phyloP scores from a whole-genome alignment of 177 flowering plant genomes.

The Telopea speciosissima region DNA sequence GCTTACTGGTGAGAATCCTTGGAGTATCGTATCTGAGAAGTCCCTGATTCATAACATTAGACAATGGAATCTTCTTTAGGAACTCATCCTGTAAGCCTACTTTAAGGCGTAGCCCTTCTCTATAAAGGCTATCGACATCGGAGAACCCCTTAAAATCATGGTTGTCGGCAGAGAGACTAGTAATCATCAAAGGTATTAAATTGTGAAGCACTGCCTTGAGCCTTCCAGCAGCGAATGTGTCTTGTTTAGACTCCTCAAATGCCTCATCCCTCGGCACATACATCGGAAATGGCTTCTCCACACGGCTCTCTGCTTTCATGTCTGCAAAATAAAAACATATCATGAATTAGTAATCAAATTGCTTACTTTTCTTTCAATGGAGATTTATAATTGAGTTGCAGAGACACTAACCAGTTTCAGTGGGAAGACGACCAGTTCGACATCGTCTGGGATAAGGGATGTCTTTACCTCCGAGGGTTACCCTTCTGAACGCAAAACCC shows the following conservation, averaged over 20 bases:
- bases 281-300: constrained; percentile 89
- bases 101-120: constrained; percentile 66
- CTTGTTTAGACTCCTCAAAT: constrained; percentile 73
- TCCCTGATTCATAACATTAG: constrained; percentile 49
- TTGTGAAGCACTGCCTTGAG: constrained; percentile 76
- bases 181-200: constrained; percentile 60
- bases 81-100: constrained; percentile 58
- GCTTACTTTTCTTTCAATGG: not conserved
- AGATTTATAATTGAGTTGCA: not conserved
- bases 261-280: constrained; percentile 93
- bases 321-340: constrained; percentile 31
- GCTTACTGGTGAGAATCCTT: constrained; percentile 70
- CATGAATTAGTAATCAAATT: not conserved
- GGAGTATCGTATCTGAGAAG: constrained; percentile 82
- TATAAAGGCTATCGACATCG: constrained; percentile 73
- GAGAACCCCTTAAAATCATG: constrained; percentile 68
- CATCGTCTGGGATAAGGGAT: constrained; percentile 83
- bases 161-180: constrained; percentile 59
- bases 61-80: constrained; percentile 64
- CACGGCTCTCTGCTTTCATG: constrained; percentile 56
- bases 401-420: constrained; percentile 49
- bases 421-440: constrained; percentile 78
- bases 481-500: constrained; percentile 53
- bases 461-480: constrained; percentile 60
- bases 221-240: constrained; percentile 58